Evolutionary conservation across 805 yeast species (phyloP), one percentile per base, ranked within the genome.

Genomic region (Candida corydali): DNA sequence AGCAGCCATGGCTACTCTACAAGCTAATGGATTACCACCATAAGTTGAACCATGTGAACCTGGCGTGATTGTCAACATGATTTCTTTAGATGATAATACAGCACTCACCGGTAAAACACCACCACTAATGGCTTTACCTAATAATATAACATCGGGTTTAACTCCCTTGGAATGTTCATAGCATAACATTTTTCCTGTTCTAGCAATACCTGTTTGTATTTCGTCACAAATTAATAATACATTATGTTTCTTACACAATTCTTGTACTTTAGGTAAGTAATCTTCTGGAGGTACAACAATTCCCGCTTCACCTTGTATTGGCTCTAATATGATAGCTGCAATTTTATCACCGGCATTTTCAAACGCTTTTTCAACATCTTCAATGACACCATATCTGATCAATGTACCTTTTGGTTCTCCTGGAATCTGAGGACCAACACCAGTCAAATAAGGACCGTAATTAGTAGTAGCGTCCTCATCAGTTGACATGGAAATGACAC

Each of bases 291-390:
- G 97, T 17, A 89, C 96, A 18, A 89, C 91, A 47, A 91, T 91
- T 50, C 98, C 98, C 23, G 98, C 98, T 62, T 91, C 98, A 60
- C 98, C 98, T 63, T 91, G 98, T 54, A 89, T 89, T 44, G 97
- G 97, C 67, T 91, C 98, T 50, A 91, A 76, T 46, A 91, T 67
- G 47, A 91, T 76, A 28, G 96, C 98, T 30, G 96, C 95, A 46
- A 91, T 79, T 58, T 79, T 81, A 59, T 85, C 91, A 46, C 96
- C 96, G 17, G 91, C 87, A 39, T 76, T 76, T 46, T 73, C 68
- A 52, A 89, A 80, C 2, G 95, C 96, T 49, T 70, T 70, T 63
- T 87, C 88, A 36, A 91, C 78, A 56, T 91, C 97, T 57, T 78
- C 95, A 53, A 86, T 78, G 43, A 70, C 76, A 55, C 96, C 96